phyloP scores from a whole-genome alignment of 1,284 basidiomycete species.

The Heliocybe sulcata region DNA sequence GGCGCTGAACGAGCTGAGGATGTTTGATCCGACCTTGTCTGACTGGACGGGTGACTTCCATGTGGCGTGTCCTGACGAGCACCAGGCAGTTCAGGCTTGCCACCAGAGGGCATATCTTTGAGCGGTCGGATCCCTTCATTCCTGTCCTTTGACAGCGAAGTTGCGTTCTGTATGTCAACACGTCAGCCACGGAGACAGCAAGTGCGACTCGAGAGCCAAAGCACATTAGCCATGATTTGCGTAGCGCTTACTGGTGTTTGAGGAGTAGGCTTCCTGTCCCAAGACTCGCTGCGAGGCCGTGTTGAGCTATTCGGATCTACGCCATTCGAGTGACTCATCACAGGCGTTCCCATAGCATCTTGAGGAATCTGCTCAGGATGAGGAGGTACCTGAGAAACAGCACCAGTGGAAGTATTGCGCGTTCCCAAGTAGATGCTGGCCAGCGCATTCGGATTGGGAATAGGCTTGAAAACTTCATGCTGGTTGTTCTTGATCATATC shows the following conservation, averaged over 20 bases:
- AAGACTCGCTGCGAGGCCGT: constrained; percentile 7
- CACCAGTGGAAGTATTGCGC: constrained; percentile 8
- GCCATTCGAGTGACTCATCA: constrained; percentile 1
- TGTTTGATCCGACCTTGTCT: constrained; percentile 7
- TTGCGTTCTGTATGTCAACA: neutral
- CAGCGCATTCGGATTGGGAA: constrained; percentile 56
- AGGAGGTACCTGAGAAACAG: constrained; percentile 25
- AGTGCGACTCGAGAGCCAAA: neutral
- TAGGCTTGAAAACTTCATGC: constrained; percentile 58
- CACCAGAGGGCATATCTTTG: neutral
- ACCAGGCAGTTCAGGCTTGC: constrained; percentile 1
- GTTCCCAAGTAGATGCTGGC: constrained; percentile 56
- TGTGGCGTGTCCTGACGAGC: neutral
- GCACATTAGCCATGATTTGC: constrained; percentile 14
- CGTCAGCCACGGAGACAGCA: neutral
- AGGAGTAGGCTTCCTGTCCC: constrained; percentile 7
- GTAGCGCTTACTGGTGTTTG: constrained; percentile 14
- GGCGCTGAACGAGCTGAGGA: constrained; percentile 8
- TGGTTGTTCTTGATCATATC: constrained; percentile 61
- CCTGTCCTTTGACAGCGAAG: neutral
- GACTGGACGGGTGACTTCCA: constrained; percentile 6
- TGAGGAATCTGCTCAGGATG: constrained; percentile 32
- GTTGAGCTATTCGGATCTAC: neutral
- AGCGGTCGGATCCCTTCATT: neutral
- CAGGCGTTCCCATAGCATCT: constrained; percentile 1